Evolutionary conservation across 768 basidiomycete genomes (phyloP), one percentile per base, ranked within the genome.

Genomic region (Lactarius trivialis): DNA sequence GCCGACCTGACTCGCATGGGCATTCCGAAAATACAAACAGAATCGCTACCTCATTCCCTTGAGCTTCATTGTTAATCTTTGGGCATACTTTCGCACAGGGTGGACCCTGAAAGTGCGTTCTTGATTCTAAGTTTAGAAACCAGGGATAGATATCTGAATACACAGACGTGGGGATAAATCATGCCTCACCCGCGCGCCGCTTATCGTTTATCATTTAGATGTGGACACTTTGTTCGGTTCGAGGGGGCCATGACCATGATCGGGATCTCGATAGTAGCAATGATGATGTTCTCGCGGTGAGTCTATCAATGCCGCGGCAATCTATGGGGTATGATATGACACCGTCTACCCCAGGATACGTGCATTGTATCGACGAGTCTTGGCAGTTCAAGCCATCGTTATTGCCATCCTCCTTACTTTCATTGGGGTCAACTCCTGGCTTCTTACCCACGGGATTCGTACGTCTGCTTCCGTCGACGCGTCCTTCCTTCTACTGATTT

Each of bases 21-120:
- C 12, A 32, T 32, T 32, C 28, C 50, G 19, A 28, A n/a, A 28
- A 32, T 32, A 52, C 17, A n/a, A 17, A 36, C 56, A 86, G 84
- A 86, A 86, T 66, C 81, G 85, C 30, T 87, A 87, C 67, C 71
- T 86, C 21, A 85, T 82, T 0, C 85, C 85, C 0, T 71, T 86
- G 2, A 82, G 81, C 0, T 86, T 87, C 68, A 78, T 85, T 17
- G 69, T 85, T 50, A 85, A 85, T 61, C 68, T 85, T 0, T 71
- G 61, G 32, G 73, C 72, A 3, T 72, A 72, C 55, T 65, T 70
- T 37, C 66, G 67, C 21, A 52, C 52, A 0, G 19, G 56, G 3
- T 72, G 69, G 68, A 68, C 64, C 2, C 28, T 19, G 1, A 3
- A 51, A 19, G 72, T 66, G 54, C 61, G 64, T 56, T 39, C 12